phyloP scores from a whole-genome alignment of 1,284 basidiomycete genomes.

The Anthracocystis walkeri region DNA sequence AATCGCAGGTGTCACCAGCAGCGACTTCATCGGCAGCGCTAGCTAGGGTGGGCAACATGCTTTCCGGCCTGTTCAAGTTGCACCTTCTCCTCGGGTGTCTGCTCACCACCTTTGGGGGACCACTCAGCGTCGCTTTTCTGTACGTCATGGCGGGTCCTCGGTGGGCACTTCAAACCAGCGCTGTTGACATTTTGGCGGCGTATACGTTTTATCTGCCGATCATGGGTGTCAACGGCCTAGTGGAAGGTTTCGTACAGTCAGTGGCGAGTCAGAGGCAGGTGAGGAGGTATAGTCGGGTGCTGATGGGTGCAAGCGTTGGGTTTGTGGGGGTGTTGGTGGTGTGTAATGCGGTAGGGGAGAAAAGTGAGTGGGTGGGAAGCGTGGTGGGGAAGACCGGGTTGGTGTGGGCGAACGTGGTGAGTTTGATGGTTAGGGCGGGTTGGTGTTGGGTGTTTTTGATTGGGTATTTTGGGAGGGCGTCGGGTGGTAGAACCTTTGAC shows the following conservation, averaged over 20 bases:
- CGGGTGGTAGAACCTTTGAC: neutral
- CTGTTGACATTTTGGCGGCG: constrained; percentile 54
- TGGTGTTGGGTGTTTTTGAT: constrained; percentile 47
- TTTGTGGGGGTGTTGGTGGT: constrained; percentile 45
- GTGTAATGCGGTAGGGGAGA: constrained; percentile 4
- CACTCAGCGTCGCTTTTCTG: constrained; percentile 54
- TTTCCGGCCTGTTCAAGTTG: constrained; percentile 47
- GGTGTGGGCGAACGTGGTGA: constrained; percentile 49
- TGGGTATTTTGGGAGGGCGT: constrained; percentile 17
- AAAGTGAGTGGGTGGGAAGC: neutral
- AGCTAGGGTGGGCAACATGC: constrained; percentile 21
- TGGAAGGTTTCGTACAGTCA: constrained; percentile 65
- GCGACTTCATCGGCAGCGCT: neutral
- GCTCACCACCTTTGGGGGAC: constrained; percentile 56
- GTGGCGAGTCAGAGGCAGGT: constrained; percentile 46
- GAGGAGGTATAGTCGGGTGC: constrained; percentile 46
- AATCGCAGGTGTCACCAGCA: too few species aligned
- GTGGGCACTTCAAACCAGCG: constrained; percentile 58
- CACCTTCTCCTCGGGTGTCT: constrained; percentile 51
- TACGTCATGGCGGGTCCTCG: constrained; percentile 59
- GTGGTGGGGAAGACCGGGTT: constrained; percentile 28
- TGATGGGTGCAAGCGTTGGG: constrained; percentile 49
- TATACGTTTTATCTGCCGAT: constrained; percentile 64
- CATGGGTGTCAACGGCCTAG: constrained; percentile 66
- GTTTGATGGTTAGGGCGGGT: constrained; percentile 23